Percentiles rank a stretch among this genome's conserved stretches.
These are phyloP conservation scores for Vitis hybrid DNA, from an alignment of 177 flowering plant species.

Conservation along the genomic window DNA sequence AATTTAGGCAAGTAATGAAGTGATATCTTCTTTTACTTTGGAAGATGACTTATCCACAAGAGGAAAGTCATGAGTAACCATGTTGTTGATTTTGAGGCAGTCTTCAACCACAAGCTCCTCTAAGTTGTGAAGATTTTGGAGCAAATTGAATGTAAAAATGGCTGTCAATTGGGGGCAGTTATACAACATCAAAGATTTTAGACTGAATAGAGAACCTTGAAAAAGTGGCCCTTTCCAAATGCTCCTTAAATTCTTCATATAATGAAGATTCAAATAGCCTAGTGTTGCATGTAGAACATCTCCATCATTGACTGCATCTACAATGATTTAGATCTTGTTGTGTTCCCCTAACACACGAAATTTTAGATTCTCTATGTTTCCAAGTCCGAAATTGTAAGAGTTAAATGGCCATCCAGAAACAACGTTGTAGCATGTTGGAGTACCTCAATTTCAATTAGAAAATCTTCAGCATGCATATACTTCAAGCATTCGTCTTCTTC, in stretches of 20 bases:
- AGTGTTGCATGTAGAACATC: neutral
- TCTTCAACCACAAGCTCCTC: conserved; percentile 10
- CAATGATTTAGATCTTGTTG: conserved; percentile 1
- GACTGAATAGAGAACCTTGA: neutral
- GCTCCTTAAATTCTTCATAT: conserved; percentile 6
- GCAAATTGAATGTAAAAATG: neutral
- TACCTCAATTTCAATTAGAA: too few relatives aligned
- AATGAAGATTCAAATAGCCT: neutral
- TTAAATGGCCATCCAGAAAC: neutral
- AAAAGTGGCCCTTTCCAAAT: conserved; percentile 4
- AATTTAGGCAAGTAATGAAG: too few relatives aligned
- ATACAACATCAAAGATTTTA: neutral
- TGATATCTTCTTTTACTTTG: too few relatives aligned
- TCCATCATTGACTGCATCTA: neutral
- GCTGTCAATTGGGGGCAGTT: conserved; percentile 5
- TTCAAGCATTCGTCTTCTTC: too few relatives aligned
- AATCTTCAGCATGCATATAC: too few relatives aligned
- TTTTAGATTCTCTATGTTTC: neutral
- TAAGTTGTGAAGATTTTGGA: conserved; percentile 4
- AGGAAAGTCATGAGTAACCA: neutral
- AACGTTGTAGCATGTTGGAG: neutral
- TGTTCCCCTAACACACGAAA: neutral
- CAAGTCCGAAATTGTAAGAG: neutral
- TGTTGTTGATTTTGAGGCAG: neutral
- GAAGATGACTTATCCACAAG: neutral